A percentile compares a stretch with the other conserved stretches of the same genome.
Evolutionary conservation across 371 early-diverging fungal species (phyloP).

Genomic region (Polyrhizophydium stewartii): DNA sequence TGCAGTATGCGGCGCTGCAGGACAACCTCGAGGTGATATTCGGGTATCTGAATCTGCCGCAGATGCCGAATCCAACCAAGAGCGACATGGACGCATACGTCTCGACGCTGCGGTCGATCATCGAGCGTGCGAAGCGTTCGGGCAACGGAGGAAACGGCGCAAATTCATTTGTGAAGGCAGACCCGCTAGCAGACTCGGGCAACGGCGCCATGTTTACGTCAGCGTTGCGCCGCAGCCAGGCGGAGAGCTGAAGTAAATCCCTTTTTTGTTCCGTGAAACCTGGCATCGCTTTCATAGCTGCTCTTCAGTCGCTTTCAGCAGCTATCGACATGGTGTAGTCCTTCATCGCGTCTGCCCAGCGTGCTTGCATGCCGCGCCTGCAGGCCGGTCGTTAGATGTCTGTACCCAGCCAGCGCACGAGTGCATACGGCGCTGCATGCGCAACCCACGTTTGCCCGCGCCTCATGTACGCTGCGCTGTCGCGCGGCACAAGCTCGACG

Average conservation of each 20-base stretch:
- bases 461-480: slow-evolving; percentile 24
- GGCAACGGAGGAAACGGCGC: background rate
- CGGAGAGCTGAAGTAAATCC: too few relatives aligned
- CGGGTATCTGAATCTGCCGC: background rate
- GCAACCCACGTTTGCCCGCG: slow-evolving; percentile 38
- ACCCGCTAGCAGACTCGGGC: too few relatives aligned
- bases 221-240: too few relatives aligned
- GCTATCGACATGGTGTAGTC: slow-evolving; percentile 5
- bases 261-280: too few relatives aligned
- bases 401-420: too few relatives aligned
- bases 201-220: too few relatives aligned
- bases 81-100: background rate
- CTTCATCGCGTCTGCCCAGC: slow-evolving; percentile 1
- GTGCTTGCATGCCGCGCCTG: background rate
- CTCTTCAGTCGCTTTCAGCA: background rate
- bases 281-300: too few relatives aligned
- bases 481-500: slow-evolving; percentile 28
- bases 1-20: background rate
- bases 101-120: background rate
- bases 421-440: too few relatives aligned
- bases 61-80: background rate
- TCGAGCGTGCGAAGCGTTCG: background rate
- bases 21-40: background rate
- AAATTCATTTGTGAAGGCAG: too few relatives aligned
- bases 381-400: background rate